Evolutionary conservation across 2,329 filamentous ascomycete genomes (phyloP).

Genomic region (Chaetomium sp.): DNA sequence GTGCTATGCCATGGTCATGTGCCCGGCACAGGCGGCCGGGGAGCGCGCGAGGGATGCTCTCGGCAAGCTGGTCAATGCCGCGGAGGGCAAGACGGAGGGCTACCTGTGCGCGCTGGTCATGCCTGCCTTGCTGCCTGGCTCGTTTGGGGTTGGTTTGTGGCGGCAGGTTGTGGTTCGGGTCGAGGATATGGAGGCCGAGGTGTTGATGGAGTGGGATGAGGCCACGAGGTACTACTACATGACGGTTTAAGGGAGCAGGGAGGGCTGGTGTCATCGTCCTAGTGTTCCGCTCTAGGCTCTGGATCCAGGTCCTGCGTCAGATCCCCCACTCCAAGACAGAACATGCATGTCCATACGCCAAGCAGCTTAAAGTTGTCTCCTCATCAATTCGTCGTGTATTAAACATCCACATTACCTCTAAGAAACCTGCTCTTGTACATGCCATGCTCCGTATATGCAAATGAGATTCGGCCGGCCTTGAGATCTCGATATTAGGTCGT

Average conservation of each 20-base stretch:
- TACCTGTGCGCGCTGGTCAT: conserved; percentile 45
- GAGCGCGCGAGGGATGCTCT: conserved; percentile 30
- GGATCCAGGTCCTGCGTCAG: background rate
- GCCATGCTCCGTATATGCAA: background rate
- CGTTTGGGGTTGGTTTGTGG: conserved; percentile 47
- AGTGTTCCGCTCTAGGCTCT: background rate
- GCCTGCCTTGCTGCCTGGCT: conserved; percentile 41
- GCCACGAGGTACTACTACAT: conserved; percentile 49
- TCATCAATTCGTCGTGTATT: too few species aligned
- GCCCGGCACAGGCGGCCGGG: conserved; percentile 32
- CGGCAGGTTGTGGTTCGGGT: conserved; percentile 42
- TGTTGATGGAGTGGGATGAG: conserved; percentile 48
- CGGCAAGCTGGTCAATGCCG: conserved; percentile 29
- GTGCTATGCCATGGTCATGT: conserved; percentile 42
- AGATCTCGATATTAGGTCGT: background rate
- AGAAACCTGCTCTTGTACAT: background rate
- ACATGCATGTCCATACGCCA: background rate
- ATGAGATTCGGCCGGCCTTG: background rate
- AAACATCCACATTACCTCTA: background rate
- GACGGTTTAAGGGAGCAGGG: conserved; percentile 23
- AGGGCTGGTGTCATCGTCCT: background rate
- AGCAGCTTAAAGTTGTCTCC: too few species aligned
- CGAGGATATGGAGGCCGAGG: conserved; percentile 45
- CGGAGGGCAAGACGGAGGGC: conserved; percentile 18
- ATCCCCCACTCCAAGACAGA: background rate